These are phyloP conservation scores for Nadsonia fulvescens DNA, from an alignment of 805 yeast species.

Conservation along the genomic window DNA sequence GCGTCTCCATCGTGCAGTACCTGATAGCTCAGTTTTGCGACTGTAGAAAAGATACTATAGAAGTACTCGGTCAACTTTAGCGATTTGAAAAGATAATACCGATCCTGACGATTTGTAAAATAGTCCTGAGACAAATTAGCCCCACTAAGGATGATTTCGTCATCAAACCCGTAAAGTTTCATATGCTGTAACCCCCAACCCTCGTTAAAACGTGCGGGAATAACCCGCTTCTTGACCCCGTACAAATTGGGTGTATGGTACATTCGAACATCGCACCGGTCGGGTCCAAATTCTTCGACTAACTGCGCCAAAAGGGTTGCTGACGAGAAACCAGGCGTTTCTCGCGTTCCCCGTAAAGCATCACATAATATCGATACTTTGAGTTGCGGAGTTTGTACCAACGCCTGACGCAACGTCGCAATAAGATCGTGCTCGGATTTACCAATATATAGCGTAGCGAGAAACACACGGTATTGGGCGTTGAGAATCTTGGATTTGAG, in stretches of 20 bases:
- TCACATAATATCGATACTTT: slow-evolving; percentile 64
- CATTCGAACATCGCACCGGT: slow-evolving; percentile 61
- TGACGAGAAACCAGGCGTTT: slow-evolving; percentile 61
- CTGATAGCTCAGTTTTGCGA: slow-evolving; percentile 55
- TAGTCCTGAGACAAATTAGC: slow-evolving; percentile 87
- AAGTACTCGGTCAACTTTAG: slow-evolving; percentile 50
- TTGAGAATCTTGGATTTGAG: slow-evolving; percentile 39
- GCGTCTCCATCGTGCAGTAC: no score
- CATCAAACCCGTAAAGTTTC: slow-evolving; percentile 91
- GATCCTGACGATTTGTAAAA: slow-evolving; percentile 86
- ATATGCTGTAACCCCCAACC: slow-evolving; percentile 89
- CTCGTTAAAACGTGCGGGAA: slow-evolving; percentile 80
- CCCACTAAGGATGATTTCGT: slow-evolving; percentile 73
- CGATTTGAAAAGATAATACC: slow-evolving; percentile 62
- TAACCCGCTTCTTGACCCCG: slow-evolving; percentile 42
- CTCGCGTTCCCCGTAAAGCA: slow-evolving; percentile 84
- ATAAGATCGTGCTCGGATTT: slow-evolving; percentile 63
- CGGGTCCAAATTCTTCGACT: slow-evolving; percentile 41
- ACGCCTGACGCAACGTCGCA: slow-evolving; percentile 39
- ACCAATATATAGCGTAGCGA: slow-evolving; percentile 79
- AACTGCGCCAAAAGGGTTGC: slow-evolving; percentile 58
- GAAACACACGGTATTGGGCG: slow-evolving; percentile 53
- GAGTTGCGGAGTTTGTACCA: slow-evolving; percentile 39
- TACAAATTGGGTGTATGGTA: slow-evolving; percentile 77
- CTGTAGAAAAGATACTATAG: slow-evolving; percentile 45